Conservation (phyloP, 2,329 filamentous ascomycete genomes). For the Elsinoe perseae region DNA sequence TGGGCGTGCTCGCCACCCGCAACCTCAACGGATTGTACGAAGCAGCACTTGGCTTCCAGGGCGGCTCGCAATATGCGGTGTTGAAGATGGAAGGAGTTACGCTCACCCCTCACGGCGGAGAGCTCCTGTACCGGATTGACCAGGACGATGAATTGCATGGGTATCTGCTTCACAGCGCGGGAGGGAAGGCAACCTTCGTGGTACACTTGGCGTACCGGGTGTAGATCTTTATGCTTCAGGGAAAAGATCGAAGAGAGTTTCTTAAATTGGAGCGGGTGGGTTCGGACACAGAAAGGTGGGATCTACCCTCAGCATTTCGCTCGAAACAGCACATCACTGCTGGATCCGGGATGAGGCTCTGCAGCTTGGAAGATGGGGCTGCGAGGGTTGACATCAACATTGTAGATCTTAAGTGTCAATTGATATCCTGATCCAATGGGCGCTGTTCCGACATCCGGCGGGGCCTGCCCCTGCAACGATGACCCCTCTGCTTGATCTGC, state of each 20-base stretch:
- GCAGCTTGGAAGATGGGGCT: constrained; percentile 5
- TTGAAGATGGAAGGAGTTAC: constrained; percentile 59
- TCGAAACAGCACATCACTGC: neutral
- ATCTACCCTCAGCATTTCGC: neutral
- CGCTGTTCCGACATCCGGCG: constrained; percentile 10
- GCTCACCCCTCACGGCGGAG: constrained; percentile 51
- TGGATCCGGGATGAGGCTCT: neutral
- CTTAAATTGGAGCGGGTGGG: constrained; percentile 1
- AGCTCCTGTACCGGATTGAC: constrained; percentile 58
- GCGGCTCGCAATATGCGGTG: constrained; percentile 51
- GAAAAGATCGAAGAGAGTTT: constrained; percentile 7
- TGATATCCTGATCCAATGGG: constrained; percentile 5
- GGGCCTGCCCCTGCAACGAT: neutral
- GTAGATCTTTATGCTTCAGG: constrained; percentile 11
- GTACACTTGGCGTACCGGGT: constrained; percentile 22
- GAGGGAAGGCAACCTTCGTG: constrained; percentile 46
- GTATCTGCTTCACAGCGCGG: constrained; percentile 59
- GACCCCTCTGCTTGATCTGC: constrained; percentile 2
- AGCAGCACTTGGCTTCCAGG: constrained; percentile 54
- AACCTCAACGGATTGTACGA: constrained; percentile 57
- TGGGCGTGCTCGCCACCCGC: constrained; percentile 52
- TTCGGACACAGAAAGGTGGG: constrained; percentile 2
- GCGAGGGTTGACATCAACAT: constrained; percentile 1
- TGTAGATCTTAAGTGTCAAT: constrained; percentile 2
- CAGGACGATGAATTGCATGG: constrained; percentile 64